A percentile compares a stretch with the other conserved stretches of the same genome.
These are phyloP conservation scores for Pezicula rhizophila DNA, from an alignment of 2,329 filamentous ascomycete genomes.

Conservation along the genomic window DNA sequence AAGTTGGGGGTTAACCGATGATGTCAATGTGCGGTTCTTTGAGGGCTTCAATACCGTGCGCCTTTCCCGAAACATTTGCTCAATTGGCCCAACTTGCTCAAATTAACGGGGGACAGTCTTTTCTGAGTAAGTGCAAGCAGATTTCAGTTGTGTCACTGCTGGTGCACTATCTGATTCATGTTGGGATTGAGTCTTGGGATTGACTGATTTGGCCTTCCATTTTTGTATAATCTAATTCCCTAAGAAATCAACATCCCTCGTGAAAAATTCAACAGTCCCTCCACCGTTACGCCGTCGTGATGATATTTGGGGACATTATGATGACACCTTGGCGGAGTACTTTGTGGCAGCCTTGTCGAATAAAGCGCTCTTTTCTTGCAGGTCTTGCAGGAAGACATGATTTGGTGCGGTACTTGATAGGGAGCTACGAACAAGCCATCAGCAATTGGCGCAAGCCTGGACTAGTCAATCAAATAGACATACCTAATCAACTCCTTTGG, in stretches of 20 bases:
- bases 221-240: conserved; percentile 15
- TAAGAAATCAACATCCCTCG: background rate
- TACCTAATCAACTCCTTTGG: conserved; percentile 56
- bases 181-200: background rate
- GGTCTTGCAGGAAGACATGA: conserved; percentile 66
- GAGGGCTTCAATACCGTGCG: conserved; percentile 3
- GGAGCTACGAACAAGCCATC: conserved; percentile 32
- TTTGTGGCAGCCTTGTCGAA: conserved; percentile 85
- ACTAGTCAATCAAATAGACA: conserved; percentile 23
- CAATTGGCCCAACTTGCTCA: background rate
- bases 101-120: background rate
- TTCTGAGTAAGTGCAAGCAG: background rate
- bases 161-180: background rate
- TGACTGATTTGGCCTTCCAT: conserved; percentile 9
- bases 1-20: conserved; percentile 6
- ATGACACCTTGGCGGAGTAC: conserved; percentile 71
- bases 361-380: conserved; percentile 77
- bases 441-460: background rate
- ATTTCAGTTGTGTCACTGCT: background rate
- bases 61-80: conserved; percentile 11
- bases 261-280: conserved; percentile 6
- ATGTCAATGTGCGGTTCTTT: conserved; percentile 19
- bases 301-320: conserved; percentile 18
- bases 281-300: conserved; percentile 15
- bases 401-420: conserved; percentile 54